Base-by-base conservation (phyloP, 306 rosid species). In the Alnus glutinosa region DNA sequence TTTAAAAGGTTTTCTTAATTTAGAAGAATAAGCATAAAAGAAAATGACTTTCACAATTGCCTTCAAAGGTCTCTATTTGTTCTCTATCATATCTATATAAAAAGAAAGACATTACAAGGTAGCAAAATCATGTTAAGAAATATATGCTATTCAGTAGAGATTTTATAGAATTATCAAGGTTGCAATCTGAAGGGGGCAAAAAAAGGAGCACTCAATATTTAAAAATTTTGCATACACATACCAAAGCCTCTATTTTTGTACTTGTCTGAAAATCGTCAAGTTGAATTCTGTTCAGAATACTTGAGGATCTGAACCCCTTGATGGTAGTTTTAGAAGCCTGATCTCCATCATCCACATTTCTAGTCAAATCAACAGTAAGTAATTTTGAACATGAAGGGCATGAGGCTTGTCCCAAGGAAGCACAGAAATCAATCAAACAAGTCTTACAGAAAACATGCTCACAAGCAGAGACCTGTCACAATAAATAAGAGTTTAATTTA, bases 171-270 rank as follows among this genome's bases (percentile, higher is more conserved):
- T 2, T 67, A 37, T 37, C 15, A 67, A 3, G n/a, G 44, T 62
- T 62, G 69, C 46, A 30, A 62, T 62, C 15, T 49, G 39, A 57
- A 58, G 51, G 42, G 50, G 23, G 13, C 3, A 48, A 23, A 23
- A 23, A 23, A 18, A 59, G 55, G 19, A 66, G 32, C 58, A 39
- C 39, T 9, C 66, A 74, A 50, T 46, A 49, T 51, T 7, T 15
- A 48, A 74, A 47, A 63, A 51, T 18, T 58, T 71, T 14, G 13
- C 19, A 39, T 49, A 80, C 69, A 86, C 97, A 63, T 91, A 95
- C 98, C 98, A 95, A 82, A 49, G 98, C 98, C 86, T 95, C 98
- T 73, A 91, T 95, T 87, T 95, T 95, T 74, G 98, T 95, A 74
- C 98, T 91, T n/a, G 97, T 95, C 89, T 91, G 97, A 81, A 92